Conservation (phyloP, 495 filamentous ascomycete species). For the Penicillium macrosclerotiorum region DNA sequence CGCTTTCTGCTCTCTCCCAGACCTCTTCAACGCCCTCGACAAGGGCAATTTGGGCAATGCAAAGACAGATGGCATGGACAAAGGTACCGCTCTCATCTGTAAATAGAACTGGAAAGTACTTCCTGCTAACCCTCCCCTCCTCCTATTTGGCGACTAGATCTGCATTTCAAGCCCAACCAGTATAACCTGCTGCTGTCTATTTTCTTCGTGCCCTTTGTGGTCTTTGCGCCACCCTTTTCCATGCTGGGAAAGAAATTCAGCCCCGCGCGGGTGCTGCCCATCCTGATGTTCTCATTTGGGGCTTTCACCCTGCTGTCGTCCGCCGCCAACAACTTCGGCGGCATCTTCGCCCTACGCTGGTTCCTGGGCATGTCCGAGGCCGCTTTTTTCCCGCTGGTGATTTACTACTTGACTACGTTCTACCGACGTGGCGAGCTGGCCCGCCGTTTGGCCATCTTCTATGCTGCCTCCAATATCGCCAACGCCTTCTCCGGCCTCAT, state of each 20-base stretch:
- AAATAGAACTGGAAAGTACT: no score
- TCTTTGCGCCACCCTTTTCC: conserved; percentile 59
- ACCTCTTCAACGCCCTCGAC: conserved; percentile 61
- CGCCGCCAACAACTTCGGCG: conserved; percentile 56
- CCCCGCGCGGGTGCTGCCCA: conserved; percentile 56
- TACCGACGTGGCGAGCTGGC: conserved; percentile 74
- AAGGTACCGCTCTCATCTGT: conserved; percentile 29
- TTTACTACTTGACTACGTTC: conserved; percentile 58
- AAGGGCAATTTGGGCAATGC: conserved; percentile 69
- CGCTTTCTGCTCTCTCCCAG: conserved; percentile 13
- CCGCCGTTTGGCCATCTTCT: conserved; percentile 71
- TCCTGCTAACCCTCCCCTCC: neutral
- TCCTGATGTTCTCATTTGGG: conserved; percentile 66
- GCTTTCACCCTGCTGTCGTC: conserved; percentile 54
- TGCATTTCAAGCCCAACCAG: conserved; percentile 57
- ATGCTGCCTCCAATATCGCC: conserved; percentile 69
- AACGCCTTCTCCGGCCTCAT: conserved; percentile 69
- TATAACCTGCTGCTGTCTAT: conserved; percentile 68
- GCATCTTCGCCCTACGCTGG: conserved; percentile 53
- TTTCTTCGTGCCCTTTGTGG: conserved; percentile 72
- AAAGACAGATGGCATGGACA: conserved; percentile 57
- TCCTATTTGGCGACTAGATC: conserved; percentile 33
- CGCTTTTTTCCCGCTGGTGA: conserved; percentile 68
- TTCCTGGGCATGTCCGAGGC: conserved; percentile 66
- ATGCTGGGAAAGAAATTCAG: conserved; percentile 67